Evolutionary conservation across 2,329 filamentous ascomycete species (phyloP).

Genomic region (Colletotrichum sp.): DNA sequence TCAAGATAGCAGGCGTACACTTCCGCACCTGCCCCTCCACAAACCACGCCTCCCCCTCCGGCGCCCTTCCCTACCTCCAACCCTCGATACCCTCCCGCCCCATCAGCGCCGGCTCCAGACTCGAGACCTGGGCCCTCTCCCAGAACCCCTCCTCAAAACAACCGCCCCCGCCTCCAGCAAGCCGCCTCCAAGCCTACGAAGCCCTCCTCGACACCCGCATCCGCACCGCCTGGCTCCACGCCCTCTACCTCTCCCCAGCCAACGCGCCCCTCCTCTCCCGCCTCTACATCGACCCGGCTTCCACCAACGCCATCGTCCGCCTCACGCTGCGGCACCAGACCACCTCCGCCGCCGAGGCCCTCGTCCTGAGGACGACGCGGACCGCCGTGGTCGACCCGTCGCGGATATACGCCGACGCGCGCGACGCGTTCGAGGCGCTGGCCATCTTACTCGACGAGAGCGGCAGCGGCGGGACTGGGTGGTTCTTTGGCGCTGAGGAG

Average conservation of each 20-base stretch:
- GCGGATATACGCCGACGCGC: slow-evolving; percentile 47
- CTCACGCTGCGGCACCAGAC: slow-evolving; percentile 69
- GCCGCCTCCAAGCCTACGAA: slow-evolving; percentile 75
- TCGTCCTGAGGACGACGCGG: slow-evolving; percentile 71
- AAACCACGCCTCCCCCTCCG: slow-evolving; percentile 92
- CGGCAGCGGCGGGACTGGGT: slow-evolving; percentile 28
- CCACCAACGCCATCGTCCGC: slow-evolving; percentile 66
- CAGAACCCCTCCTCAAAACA: slow-evolving; percentile 26
- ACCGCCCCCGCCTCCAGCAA: slow-evolving; percentile 26
- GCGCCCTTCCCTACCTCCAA: slow-evolving; percentile 86
- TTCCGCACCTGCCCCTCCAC: slow-evolving; percentile 75
- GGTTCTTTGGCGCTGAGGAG: slow-evolving; percentile 53
- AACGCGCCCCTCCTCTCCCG: slow-evolving; percentile 72
- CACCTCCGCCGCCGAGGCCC: slow-evolving; percentile 72
- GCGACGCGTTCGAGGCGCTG: slow-evolving; percentile 51
- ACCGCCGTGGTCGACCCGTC: slow-evolving; percentile 33
- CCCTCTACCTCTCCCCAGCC: slow-evolving; percentile 74
- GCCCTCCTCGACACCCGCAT: slow-evolving; percentile 78
- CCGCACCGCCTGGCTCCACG: slow-evolving; percentile 87
- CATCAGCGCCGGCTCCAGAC: slow-evolving; percentile 63
- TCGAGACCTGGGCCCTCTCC: slow-evolving; percentile 72
- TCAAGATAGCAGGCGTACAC: slow-evolving; percentile 75
- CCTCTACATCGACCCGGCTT: slow-evolving; percentile 74
- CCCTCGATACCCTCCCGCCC: slow-evolving; percentile 50
- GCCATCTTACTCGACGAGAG: slow-evolving; percentile 42